These are phyloP conservation scores for Dillenia turbinata DNA, from an alignment of 164 flowering plant species.

Conservation along the genomic window DNA sequence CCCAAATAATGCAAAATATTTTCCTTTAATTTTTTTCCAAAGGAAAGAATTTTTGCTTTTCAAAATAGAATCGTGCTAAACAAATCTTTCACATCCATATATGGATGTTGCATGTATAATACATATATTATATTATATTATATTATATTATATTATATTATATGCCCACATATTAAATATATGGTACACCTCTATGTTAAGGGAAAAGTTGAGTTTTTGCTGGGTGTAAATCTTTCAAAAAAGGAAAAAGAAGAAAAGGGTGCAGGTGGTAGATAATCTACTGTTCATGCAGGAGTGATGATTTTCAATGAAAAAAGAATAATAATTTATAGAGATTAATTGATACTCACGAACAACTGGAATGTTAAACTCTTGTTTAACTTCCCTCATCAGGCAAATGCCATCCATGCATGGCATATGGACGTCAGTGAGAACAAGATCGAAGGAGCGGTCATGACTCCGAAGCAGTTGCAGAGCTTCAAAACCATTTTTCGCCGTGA, in stretches of 20 bases:
- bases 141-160: no score
- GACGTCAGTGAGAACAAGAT: constrained; percentile 14
- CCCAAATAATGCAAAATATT: no score
- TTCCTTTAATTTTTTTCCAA: no score
- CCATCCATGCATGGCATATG: constrained; percentile 16
- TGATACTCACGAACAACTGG: constrained; percentile 19
- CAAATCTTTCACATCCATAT: no score
- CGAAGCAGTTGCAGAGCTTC: constrained; percentile 9
- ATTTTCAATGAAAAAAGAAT: no score
- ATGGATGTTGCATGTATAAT: no score
- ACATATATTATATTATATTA: no score
- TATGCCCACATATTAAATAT: no score
- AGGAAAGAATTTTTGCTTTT: not conserved
- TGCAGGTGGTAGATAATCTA: no score
- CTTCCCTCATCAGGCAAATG: constrained; percentile 11
- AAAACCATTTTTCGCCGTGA: not conserved
- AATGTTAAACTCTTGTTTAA: constrained; percentile 6
- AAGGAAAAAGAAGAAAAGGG: not conserved
- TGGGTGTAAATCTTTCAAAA: not conserved
- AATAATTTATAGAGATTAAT: not conserved
- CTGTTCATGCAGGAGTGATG: no score
- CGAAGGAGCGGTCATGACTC: not conserved
- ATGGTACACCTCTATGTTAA: not conserved
- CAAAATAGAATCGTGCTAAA: no score
- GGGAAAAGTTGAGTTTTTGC: not conserved